These are phyloP conservation scores for Phoenix dactylifera DNA, from an alignment of 176 grass and related monocot genomes.

Conservation along the genomic window DNA sequence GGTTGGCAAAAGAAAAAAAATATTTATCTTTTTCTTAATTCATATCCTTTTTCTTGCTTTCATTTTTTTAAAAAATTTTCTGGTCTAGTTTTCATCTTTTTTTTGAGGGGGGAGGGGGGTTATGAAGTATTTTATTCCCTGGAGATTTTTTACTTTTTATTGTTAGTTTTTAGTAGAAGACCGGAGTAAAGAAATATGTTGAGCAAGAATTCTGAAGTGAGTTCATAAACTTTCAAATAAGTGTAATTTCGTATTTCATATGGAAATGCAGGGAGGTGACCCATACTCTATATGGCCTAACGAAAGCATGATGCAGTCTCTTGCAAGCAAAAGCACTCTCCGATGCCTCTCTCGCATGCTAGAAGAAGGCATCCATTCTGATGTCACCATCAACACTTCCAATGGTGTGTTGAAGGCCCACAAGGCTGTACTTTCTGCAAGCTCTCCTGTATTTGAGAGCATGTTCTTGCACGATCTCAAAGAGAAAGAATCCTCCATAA, in stretches of 20 bases:
- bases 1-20: too few species aligned
- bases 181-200: too few species aligned
- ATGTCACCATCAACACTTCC: conserved; percentile 57
- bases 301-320: conserved; percentile 35
- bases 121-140: too few species aligned
- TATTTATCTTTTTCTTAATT: too few species aligned
- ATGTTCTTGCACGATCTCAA: conserved; percentile 79
- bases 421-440: conserved; percentile 52
- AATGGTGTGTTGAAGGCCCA: conserved; percentile 68
- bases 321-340: conserved; percentile 50
- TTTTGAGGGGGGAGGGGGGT: too few species aligned
- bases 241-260: not conserved
- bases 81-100: too few species aligned
- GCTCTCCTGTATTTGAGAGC: conserved; percentile 70
- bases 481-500: conserved; percentile 47
- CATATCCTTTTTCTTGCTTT: too few species aligned
- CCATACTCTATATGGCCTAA: conserved; percentile 41
- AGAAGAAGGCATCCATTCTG: conserved; percentile 54
- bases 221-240: too few species aligned
- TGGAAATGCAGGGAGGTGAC: conserved; percentile 40
- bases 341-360: conserved; percentile 76
- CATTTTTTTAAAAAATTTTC: too few species aligned
- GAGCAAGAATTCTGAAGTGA: too few species aligned
- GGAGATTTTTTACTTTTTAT: too few species aligned
- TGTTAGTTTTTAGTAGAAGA: too few species aligned